Evolutionary conservation across 2,329 filamentous ascomycete genomes (phyloP).

Genomic region (Neofusicoccum kwambonambiense): DNA sequence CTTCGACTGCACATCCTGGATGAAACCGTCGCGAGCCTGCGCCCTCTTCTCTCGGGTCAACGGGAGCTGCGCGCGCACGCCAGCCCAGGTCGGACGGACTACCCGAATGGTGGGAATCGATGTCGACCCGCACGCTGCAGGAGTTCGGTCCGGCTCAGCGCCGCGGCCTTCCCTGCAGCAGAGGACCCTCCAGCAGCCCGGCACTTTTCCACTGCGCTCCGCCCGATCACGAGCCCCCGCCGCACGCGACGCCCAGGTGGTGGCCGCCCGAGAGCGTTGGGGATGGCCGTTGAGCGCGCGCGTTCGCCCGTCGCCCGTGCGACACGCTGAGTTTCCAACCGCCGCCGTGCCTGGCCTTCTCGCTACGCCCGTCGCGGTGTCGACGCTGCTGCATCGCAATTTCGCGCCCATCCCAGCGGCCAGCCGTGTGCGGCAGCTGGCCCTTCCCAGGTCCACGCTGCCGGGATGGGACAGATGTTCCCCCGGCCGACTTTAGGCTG

Average conservation of each 20-base stretch:
- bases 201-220: background rate
- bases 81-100: slow-evolving; percentile 4
- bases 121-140: slow-evolving; percentile 2
- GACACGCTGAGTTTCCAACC: background rate
- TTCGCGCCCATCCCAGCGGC: slow-evolving; percentile 4
- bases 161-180: background rate
- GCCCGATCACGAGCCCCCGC: background rate
- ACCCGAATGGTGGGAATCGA: slow-evolving; percentile 2
- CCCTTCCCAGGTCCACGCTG: slow-evolving; percentile 5
- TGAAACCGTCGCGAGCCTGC: slow-evolving; percentile 10
- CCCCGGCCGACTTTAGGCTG: slow-evolving; percentile 4
- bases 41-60: background rate
- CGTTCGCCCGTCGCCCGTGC: background rate
- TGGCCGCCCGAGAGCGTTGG: too few relatives aligned
- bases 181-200: background rate
- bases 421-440: slow-evolving; percentile 1
- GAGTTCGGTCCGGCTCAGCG: slow-evolving; percentile 11
- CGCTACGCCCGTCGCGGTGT: background rate
- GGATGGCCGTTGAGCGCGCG: background rate
- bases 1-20: slow-evolving; percentile 3
- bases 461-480: background rate
- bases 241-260: background rate
- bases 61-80: slow-evolving; percentile 12
- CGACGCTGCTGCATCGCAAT: background rate
- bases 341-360: background rate